Conservation (phyloP, 169 alveolate species). For the Besnoitia besnoiti region DNA sequence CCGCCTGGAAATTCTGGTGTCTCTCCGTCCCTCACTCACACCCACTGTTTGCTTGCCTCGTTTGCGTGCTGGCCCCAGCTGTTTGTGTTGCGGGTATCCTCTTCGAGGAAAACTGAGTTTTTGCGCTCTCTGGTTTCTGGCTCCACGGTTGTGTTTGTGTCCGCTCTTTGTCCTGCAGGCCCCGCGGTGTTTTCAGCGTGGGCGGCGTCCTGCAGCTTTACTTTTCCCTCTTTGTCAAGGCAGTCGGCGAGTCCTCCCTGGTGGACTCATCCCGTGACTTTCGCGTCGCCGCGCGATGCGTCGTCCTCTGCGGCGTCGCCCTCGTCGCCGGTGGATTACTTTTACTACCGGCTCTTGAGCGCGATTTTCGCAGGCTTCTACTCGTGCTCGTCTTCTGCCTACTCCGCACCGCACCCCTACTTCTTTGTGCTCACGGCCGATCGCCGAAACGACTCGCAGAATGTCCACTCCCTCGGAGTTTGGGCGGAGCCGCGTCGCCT, state of each 20-base stretch:
- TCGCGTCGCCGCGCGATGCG: neutral
- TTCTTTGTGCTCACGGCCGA: neutral
- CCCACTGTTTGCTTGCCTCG: too few relatives aligned
- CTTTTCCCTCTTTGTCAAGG: neutral
- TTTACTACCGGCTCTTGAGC: slow-evolving; percentile 34
- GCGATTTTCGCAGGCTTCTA: slow-evolving; percentile 15
- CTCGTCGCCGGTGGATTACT: slow-evolving; percentile 30
- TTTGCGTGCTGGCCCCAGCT: too few relatives aligned
- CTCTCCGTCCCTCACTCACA: too few relatives aligned
- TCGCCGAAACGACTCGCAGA: neutral
- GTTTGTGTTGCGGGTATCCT: too few relatives aligned
- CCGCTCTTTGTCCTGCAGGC: neutral
- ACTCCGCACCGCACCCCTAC: neutral
- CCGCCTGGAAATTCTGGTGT: too few relatives aligned
- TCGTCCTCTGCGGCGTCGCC: neutral
- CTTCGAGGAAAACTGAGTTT: too few relatives aligned
- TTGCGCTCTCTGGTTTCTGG: too few relatives aligned
- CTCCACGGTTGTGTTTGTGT: too few relatives aligned
- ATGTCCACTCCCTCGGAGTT: neutral
- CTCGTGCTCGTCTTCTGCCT: neutral
- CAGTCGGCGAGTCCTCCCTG: neutral
- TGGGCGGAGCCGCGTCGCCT: slow-evolving; percentile 41
- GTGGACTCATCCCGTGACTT: slow-evolving; percentile 26
- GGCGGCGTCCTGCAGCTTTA: slow-evolving; percentile 2
- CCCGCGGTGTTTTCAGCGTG: neutral